phyloP scores from a whole-genome alignment of 2,329 filamentous ascomycete genomes.

The Colletotrichum paranaense region DNA sequence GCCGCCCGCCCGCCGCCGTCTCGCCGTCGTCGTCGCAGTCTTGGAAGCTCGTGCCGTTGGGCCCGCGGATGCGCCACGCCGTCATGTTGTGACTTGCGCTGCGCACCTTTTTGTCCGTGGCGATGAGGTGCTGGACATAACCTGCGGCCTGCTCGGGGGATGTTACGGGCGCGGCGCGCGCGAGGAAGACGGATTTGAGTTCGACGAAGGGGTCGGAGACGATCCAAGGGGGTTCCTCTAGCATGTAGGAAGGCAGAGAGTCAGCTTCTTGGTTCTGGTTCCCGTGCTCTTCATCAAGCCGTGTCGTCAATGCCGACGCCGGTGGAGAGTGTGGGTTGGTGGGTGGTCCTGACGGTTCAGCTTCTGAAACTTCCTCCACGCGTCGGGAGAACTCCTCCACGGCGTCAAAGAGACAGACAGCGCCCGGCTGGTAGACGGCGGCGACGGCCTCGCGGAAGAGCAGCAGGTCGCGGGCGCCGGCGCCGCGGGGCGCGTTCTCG shows the following conservation, averaged over 20 bases:
- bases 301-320: too few relatives aligned
- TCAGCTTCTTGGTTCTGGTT: slow-evolving; percentile 16
- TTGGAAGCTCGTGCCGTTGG: slow-evolving; percentile 72
- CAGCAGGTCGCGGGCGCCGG: slow-evolving; percentile 77
- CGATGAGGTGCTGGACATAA: slow-evolving; percentile 80
- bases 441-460: slow-evolving; percentile 75
- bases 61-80: slow-evolving; percentile 83
- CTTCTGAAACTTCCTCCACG: slow-evolving; percentile 33
- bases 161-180: slow-evolving; percentile 76
- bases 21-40: slow-evolving; percentile 98
- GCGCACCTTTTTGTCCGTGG: slow-evolving; percentile 86
- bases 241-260: neutral
- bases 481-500: slow-evolving; percentile 73
- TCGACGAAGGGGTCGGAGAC: slow-evolving; percentile 80
- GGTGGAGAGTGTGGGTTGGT: neutral
- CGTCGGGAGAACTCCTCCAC: slow-evolving; percentile 73
- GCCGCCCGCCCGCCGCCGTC: slow-evolving; percentile 85
- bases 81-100: slow-evolving; percentile 94
- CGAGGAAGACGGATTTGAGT: slow-evolving; percentile 89
- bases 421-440: slow-evolving; percentile 76
- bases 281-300: slow-evolving; percentile 37
- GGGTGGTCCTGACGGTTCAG: slow-evolving; percentile 13
- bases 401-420: slow-evolving; percentile 91
- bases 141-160: slow-evolving; percentile 77
- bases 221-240: slow-evolving; percentile 69